Conservation (phyloP, 2,329 filamentous ascomycete species). For the Pyrenophora seminiperda region DNA sequence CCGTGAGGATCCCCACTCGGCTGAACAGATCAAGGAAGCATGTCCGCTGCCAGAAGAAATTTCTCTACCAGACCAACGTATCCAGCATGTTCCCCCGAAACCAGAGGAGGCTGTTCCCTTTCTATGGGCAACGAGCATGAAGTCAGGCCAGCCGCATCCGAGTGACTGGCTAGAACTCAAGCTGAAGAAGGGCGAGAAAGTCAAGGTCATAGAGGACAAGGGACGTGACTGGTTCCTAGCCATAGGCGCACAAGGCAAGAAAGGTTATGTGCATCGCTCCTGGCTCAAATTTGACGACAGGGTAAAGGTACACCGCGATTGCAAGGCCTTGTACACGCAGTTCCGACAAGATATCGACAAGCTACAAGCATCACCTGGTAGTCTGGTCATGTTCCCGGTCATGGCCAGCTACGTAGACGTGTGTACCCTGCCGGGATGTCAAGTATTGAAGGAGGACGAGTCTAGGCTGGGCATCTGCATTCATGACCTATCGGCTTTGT, state of each 20-base stretch:
- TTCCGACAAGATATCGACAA: slow-evolving; percentile 25
- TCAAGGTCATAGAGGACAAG: slow-evolving; percentile 32
- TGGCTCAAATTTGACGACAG: slow-evolving; percentile 31
- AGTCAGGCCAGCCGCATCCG: slow-evolving; percentile 27
- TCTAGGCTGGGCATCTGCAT: slow-evolving; percentile 31
- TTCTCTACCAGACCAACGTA: neutral
- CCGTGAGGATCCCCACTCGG: too few species aligned
- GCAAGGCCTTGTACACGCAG: slow-evolving; percentile 20
- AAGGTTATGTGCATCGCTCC: slow-evolving; percentile 34
- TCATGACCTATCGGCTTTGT: slow-evolving; percentile 35
- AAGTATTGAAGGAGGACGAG: slow-evolving; percentile 20
- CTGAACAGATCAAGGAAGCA: neutral
- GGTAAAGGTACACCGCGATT: slow-evolving; percentile 15
- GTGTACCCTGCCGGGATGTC: slow-evolving; percentile 29
- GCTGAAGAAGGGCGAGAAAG: slow-evolving; percentile 27
- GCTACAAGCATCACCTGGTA: slow-evolving; percentile 20
- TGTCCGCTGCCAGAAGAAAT: neutral
- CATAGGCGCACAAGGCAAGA: slow-evolving; percentile 10
- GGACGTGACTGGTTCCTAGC: slow-evolving; percentile 35
- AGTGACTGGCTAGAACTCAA: slow-evolving; percentile 33
- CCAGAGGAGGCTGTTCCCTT: slow-evolving; percentile 6
- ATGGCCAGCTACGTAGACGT: slow-evolving; percentile 27
- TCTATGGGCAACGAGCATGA: slow-evolving; percentile 29
- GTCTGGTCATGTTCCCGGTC: slow-evolving; percentile 25
- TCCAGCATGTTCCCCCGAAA: slow-evolving; percentile 2